Evolutionary conservation across 2,329 filamentous ascomycete genomes (phyloP), one percentile per base, ranked within the genome.

Genomic region (Penicillium italicum): DNA sequence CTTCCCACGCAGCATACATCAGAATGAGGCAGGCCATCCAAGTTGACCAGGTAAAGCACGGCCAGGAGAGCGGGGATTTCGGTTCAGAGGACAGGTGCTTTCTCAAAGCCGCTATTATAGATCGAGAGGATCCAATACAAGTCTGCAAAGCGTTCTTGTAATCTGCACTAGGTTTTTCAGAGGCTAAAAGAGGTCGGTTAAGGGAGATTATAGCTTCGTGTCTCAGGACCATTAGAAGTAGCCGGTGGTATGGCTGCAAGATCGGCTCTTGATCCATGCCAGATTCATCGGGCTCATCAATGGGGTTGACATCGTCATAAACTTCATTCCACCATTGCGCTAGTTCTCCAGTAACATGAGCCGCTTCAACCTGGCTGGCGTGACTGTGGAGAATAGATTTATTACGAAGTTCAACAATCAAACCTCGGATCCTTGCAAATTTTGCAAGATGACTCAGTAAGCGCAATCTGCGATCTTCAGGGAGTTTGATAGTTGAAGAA

Each of bases 1-100:
- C 71, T 56, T 79, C 77, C 57, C 77, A 77, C 0, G 77, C 78
- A 4, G 80, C 80, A 49, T 80, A 79, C 4, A 80, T 75, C 4
- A 82, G 62, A 20, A 82, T 76, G 37, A 82, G 79, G 1, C 77
- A 77, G 54, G 79, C 80, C 60, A 82, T 82, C 80, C 80, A 82
- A 0, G 79, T 71, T 1, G 76, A 76, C 79, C 80, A 82, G 0
- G 79, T 82, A 37, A 80, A 80, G 0, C 79, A 79, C 3, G 79
- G 79, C 78, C 79, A 81, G 0, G 79, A 65, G 24, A 82, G 64
- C 0, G 77, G 74, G 7, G 30, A 57, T 53, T 54, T 37, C 18
- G 33, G 58, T 7, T 33, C 36, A 42, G 42, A 55, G 36, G 58
- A 66, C 57, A 58, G 63, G 48, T 65, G 66, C 49, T 55, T 74